These are phyloP conservation scores for Rhododendron mucronatum DNA, from an alignment of 148 eudicot genomes.

Conservation along the genomic window DNA sequence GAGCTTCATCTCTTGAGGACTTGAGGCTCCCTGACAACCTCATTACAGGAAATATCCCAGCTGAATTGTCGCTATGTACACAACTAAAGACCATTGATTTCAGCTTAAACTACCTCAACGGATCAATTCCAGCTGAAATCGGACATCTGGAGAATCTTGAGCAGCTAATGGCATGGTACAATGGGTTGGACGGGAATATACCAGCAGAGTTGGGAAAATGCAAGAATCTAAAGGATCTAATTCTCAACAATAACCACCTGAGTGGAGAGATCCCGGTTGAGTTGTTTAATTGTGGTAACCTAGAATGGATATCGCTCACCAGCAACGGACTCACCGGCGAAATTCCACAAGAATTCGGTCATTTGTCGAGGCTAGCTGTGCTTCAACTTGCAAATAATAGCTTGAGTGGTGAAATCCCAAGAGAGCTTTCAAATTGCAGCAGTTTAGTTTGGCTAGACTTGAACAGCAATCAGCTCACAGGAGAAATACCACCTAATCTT, in stretches of 20 bases:
- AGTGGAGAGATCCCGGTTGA: constrained; percentile 72
- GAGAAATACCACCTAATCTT: constrained; percentile 79
- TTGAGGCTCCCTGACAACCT: constrained; percentile 77
- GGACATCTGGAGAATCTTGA: constrained; percentile 69
- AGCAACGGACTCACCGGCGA: constrained; percentile 65
- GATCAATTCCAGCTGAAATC: constrained; percentile 69
- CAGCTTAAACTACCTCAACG: constrained; percentile 78
- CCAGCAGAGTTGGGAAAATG: constrained; percentile 74
- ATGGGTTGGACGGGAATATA: constrained; percentile 71
- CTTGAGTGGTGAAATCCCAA: constrained; percentile 66
- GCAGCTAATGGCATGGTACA: constrained; percentile 89
- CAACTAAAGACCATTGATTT: constrained; percentile 64
- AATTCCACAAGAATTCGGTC: constrained; percentile 67
- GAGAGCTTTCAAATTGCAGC: constrained; percentile 59
- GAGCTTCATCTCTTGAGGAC: constrained; percentile 62
- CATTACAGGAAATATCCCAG: constrained; percentile 61
- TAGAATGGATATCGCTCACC: constrained; percentile 88
- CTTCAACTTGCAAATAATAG: constrained; percentile 79
- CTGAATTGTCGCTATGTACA: constrained; percentile 55
- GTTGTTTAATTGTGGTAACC: constrained; percentile 55
- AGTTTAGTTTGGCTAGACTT: constrained; percentile 93
- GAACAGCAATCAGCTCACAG: constrained; percentile 70
- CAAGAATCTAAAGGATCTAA: constrained; percentile 71
- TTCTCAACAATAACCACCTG: constrained; percentile 70
- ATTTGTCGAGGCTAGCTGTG: constrained; percentile 65